These are phyloP conservation scores for Mycena haematopus DNA, from an alignment of 768 basidiomycete species.

Conservation along the genomic window DNA sequence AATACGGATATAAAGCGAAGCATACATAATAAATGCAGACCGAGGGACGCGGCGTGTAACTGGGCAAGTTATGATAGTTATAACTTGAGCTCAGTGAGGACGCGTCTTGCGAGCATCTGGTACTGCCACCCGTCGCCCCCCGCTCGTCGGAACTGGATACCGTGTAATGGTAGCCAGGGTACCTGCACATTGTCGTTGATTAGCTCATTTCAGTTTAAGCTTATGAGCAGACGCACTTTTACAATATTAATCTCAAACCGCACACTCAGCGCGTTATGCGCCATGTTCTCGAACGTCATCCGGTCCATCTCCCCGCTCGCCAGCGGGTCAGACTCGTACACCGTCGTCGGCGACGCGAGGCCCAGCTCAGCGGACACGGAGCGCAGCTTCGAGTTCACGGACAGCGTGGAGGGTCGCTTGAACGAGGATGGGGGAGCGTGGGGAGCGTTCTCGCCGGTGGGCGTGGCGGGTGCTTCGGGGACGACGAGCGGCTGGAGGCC, in stretches of 20 bases:
- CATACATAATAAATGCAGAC: background rate
- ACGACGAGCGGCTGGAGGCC: conserved; percentile 11
- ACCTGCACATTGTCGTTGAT: conserved; percentile 62
- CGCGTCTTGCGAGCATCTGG: conserved; percentile 90
- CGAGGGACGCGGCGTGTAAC: background rate
- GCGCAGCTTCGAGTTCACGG: conserved; percentile 66
- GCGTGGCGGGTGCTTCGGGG: conserved; percentile 31
- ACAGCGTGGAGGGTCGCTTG: conserved; percentile 43
- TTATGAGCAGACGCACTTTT: conserved; percentile 65
- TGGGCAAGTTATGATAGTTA: conserved; percentile 40
- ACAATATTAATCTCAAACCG: conserved; percentile 97
- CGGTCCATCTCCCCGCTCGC: conserved; percentile 72
- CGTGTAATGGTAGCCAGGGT: conserved; percentile 92
- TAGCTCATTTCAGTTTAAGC: conserved; percentile 16
- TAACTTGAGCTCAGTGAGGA: conserved; percentile 87
- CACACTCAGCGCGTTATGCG: conserved; percentile 82
- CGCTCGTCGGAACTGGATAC: conserved; percentile 92
- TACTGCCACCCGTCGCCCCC: conserved; percentile 97
- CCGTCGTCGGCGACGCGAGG: conserved; percentile 32
- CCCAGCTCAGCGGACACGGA: conserved; percentile 39
- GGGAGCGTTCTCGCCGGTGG: conserved; percentile 17
- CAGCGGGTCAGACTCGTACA: conserved; percentile 45
- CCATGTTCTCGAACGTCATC: conserved; percentile 74
- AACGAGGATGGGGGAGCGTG: conserved; percentile 27
- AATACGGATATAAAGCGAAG: background rate